Evolutionary conservation across 352 stramenopile genomes (phyloP).

Genomic region (Pythium aphanidermatum): DNA sequence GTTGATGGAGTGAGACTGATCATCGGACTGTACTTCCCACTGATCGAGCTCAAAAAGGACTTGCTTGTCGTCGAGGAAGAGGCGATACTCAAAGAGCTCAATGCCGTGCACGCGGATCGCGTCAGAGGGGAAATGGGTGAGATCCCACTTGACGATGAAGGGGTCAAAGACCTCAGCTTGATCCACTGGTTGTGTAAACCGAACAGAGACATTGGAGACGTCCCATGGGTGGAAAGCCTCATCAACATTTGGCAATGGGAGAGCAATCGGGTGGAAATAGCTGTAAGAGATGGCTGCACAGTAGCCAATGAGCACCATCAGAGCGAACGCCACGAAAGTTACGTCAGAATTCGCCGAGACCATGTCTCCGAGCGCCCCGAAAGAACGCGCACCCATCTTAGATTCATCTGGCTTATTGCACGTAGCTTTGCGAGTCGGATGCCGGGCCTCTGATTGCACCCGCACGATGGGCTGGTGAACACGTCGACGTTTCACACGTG

Average conservation of each 20-base stretch:
- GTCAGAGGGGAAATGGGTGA: slow-evolving; percentile 30
- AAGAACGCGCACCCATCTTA: too few species aligned
- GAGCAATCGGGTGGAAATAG: slow-evolving; percentile 28
- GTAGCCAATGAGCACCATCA: slow-evolving; percentile 29
- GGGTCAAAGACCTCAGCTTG: slow-evolving; percentile 13
- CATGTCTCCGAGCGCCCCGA: neutral
- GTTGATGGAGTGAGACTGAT: slow-evolving; percentile 6
- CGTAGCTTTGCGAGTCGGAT: too few species aligned
- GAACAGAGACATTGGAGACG: slow-evolving; percentile 37
- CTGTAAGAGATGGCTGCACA: slow-evolving; percentile 34
- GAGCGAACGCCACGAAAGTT: slow-evolving; percentile 9
- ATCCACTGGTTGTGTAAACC: slow-evolving; percentile 25
- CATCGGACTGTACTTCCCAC: slow-evolving; percentile 3
- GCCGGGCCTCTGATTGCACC: too few species aligned
- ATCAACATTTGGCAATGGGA: slow-evolving; percentile 30
- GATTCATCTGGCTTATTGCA: too few species aligned
- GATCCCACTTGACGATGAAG: slow-evolving; percentile 34
- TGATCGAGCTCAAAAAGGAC: slow-evolving; percentile 34
- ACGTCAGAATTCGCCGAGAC: neutral
- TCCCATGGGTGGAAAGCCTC: slow-evolving; percentile 32
- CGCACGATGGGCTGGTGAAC: too few species aligned
- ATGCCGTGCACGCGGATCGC: slow-evolving; percentile 30
- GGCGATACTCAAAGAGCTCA: slow-evolving; percentile 38
- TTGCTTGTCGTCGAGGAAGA: slow-evolving; percentile 29
- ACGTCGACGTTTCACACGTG: too few species aligned